Evolutionary conservation across 345 rosid genomes (phyloP), one percentile per base, ranked within the genome.

Genomic region (Geranium brycei): DNA sequence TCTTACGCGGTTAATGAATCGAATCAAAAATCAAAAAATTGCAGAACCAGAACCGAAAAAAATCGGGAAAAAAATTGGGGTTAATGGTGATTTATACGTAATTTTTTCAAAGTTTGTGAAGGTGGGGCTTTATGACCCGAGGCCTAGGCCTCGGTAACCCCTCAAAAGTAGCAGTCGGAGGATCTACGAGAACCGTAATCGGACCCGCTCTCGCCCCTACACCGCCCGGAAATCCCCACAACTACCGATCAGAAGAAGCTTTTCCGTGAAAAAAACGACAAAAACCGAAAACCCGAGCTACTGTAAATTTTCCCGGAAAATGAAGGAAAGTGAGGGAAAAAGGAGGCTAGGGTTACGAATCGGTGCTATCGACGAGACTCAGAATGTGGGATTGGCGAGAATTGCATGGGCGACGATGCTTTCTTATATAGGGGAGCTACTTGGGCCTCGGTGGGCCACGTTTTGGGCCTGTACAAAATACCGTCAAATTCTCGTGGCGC

Each of bases 61-160:
- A 23, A 23, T 23, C 1, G 28, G 28, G 28, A 23, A 23, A 23
- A 23, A 23, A 23, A 23, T 23, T 23, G 28, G 28, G 28, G 28
- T 23, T 23, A 23, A 23, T 23, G 28, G n/a, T n/a, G n/a, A n/a
- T 23, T 23, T 23, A 61, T 23, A 23, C 28, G 57, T 55, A 14
- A 60, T 28, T 57, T 73, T 51, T 19, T 77, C 72, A 19, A 10
- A 79, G 32, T 75, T 75, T 86, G 84, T 60, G 64, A 4, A 69
- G 81, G 69, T 76, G 86, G 96, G 98, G 96, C 92, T 84, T 87
- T 87, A 71, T 69, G 83, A 85, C 80, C 98, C 95, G 92, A 87
- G 98, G 96, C 98, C 96, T 82, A 77, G 80, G 98, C 98, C 98
- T 89, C 98, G 95, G 93, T 90, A 77, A 86, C 92, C 92, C 95